Percentiles rank a stretch among this genome's conserved stretches.
Evolutionary conservation across 257 asterid genomes (phyloP).

Genomic region (Buddleja alternifolia): DNA sequence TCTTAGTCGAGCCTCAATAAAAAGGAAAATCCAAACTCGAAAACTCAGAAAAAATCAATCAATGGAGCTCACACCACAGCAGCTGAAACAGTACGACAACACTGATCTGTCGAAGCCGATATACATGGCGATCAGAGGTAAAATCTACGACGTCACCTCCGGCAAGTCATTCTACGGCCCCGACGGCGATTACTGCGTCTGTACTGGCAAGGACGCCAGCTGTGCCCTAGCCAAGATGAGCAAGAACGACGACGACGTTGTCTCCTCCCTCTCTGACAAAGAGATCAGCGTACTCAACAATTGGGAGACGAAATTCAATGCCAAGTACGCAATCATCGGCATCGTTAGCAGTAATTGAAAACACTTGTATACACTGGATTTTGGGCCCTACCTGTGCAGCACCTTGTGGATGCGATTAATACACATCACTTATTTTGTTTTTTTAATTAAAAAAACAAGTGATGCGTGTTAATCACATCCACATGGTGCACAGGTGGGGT

Average conservation of each 20-base stretch:
- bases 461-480: too few relatives aligned
- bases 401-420: too few relatives aligned
- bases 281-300: constrained; percentile 83
- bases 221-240: constrained; percentile 99
- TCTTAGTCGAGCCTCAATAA: too few relatives aligned
- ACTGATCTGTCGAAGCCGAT: constrained; percentile 85
- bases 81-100: constrained; percentile 80
- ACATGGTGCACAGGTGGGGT: too few relatives aligned
- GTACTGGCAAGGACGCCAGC: constrained; percentile 96
- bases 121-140: constrained; percentile 79
- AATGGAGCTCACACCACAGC: constrained; percentile 71
- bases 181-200: constrained; percentile 76
- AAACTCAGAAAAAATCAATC: too few relatives aligned
- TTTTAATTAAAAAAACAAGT: too few relatives aligned
- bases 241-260: constrained; percentile 72
- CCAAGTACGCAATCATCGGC: constrained; percentile 87
- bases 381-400: too few relatives aligned
- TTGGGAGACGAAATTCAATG: constrained; percentile 96
- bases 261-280: constrained; percentile 67
- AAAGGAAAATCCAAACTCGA: too few relatives aligned
- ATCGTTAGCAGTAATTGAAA: constrained; percentile 43
- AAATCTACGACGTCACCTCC: constrained; percentile 77
- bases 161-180: constrained; percentile 94
- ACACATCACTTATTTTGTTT: too few relatives aligned
- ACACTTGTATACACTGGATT: too few relatives aligned